Base-by-base conservation (phyloP, 2,329 filamentous ascomycete species). In the Fusarium phyllophilum region DNA sequence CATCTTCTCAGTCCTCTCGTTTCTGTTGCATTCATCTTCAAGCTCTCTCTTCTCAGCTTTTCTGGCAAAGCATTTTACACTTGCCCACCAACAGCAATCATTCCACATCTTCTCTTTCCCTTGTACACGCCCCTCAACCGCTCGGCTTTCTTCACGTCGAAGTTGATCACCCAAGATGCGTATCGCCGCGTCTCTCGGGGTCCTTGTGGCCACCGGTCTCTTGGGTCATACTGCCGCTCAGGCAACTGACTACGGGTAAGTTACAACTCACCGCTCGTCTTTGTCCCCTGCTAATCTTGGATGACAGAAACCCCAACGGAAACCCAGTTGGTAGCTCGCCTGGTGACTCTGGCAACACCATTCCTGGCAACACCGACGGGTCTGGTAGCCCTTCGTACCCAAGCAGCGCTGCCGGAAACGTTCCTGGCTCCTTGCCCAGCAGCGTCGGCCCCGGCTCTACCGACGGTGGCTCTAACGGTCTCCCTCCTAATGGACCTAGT, bases 81-180 rank as follows among this genome's bases (percentile, higher is more conserved):
- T 42, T 58, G 46, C 39, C 57, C 33, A 51, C 49, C 39, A 46
- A 45, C 49, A 59, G 17, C 52, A 45, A 45, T 60, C 31, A 34
- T 29, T 57, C 41, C 42, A 33, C 51, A 22, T 26, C 39, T 45
- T 38, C 31, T 44, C 51, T 38, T 42, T 42, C 36, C 31, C 22
- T 45, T 52, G 57, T 31, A 45, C 56, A 45, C 12, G 20, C 36
- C 49, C 55, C 45, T 45, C 33, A 60, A 55, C 42, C 18, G 24
- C 31, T 57, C 41, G 41, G 22, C 17, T 57, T 17, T 42, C 38
- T 48, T 46, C 38, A 60, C 44, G 26, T 51, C 49, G 61, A 70
- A 67, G 58, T 51, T 24, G 57, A 41, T 63, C 58, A 58, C 58
- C 54, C 76, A 81, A 73, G 75, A 86, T 86, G 85, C 84, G 83